A percentile compares a stretch with the other conserved stretches of the same genome.
These are phyloP conservation scores for Fusarium sp. DNA, from an alignment of 2,329 filamentous ascomycete species.

Conservation along the genomic window DNA sequence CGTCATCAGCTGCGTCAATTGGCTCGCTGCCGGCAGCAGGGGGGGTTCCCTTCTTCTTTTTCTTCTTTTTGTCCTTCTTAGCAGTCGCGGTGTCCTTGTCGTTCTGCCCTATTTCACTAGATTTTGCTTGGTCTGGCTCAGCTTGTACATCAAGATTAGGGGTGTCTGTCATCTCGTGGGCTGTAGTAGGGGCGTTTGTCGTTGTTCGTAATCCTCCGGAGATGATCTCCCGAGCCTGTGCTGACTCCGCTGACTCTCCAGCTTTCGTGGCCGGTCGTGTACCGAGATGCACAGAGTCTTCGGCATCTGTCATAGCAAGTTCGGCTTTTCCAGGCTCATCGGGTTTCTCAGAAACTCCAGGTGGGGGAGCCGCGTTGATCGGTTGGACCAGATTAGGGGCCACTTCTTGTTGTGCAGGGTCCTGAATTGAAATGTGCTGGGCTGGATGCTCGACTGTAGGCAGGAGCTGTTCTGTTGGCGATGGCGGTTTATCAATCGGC, in stretches of 20 bases:
- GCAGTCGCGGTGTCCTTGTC: slow-evolving; percentile 1
- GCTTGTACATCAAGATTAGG: neutral
- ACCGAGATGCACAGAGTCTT: neutral
- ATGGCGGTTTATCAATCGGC: neutral
- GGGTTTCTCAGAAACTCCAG: neutral
- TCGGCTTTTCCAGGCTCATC: neutral
- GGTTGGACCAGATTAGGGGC: neutral
- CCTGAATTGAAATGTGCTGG: neutral
- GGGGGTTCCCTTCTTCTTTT: slow-evolving; percentile 30
- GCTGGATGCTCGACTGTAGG: neutral
- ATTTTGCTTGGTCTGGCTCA: slow-evolving; percentile 1
- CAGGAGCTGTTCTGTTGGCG: neutral
- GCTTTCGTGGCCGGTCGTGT: neutral
- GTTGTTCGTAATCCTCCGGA: neutral
- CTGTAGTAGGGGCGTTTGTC: neutral
- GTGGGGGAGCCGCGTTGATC: neutral
- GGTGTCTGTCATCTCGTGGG: neutral
- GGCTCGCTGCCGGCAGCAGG: neutral
- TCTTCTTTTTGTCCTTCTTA: slow-evolving; percentile 40
- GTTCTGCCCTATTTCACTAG: neutral
- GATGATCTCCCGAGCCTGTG: neutral
- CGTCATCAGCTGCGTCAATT: neutral
- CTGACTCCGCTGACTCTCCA: neutral
- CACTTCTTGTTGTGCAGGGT: neutral
- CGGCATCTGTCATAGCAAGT: neutral